Conservation (phyloP, 768 basidiomycete genomes). For the Tricholoma terreum region DNA sequence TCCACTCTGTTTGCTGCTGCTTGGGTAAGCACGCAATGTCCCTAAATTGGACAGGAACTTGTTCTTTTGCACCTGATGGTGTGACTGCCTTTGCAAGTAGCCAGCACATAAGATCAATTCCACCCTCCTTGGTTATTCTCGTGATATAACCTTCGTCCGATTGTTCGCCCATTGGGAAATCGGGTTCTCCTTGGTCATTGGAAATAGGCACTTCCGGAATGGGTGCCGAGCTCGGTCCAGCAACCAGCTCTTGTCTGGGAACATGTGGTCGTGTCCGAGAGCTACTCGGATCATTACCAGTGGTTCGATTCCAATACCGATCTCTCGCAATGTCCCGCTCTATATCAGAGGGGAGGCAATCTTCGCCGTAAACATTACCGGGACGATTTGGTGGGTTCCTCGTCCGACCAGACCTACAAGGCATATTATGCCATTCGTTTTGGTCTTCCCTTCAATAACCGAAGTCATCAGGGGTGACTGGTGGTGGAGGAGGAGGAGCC, state of each 20-base stretch:
- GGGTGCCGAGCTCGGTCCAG: neutral
- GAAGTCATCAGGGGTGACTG: neutral
- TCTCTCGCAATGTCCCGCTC: neutral
- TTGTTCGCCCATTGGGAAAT: too few species aligned
- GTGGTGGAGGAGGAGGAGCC: neutral
- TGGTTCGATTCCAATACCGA: neutral
- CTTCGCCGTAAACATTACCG: neutral
- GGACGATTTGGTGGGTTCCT: neutral
- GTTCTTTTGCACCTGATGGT: neutral
- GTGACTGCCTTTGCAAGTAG: neutral
- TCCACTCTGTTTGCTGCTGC: neutral
- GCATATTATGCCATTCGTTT: neutral
- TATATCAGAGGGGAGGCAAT: neutral
- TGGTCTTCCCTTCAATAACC: neutral
- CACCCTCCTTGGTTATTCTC: neutral
- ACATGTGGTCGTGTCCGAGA: neutral
- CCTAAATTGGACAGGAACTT: neutral
- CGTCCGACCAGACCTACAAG: neutral
- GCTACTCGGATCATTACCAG: neutral
- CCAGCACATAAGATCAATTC: neutral
- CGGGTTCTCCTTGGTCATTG: neutral
- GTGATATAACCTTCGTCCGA: too few species aligned
- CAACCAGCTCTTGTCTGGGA: neutral
- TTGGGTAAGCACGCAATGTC: neutral
- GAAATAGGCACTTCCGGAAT: neutral